Percentiles rank a stretch among this genome's conserved stretches.
These are phyloP conservation scores for Entomortierella beljakovae DNA, from an alignment of 192 early-diverging fungal genomes.

Conservation along the genomic window DNA sequence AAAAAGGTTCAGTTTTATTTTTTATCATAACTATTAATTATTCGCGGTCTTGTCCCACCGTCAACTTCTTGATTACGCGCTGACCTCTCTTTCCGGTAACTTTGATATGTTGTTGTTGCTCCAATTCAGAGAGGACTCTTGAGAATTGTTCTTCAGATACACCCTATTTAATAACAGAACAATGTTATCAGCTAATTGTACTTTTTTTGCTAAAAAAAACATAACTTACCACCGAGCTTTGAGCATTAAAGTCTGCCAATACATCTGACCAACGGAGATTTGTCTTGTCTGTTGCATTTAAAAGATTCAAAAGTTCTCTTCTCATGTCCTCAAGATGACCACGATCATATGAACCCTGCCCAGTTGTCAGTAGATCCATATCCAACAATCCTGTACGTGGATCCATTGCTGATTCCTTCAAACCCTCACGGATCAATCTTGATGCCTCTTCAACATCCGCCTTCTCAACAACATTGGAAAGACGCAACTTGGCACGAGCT, in stretches of 20 bases:
- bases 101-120: conserved; percentile 53
- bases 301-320: conserved; percentile 58
- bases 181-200: too few relatives aligned
- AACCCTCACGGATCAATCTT: conserved; percentile 86
- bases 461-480: conserved; percentile 79
- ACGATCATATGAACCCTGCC: conserved; percentile 84
- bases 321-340: conserved; percentile 69
- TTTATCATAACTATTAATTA: background rate
- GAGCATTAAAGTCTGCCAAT: conserved; percentile 59
- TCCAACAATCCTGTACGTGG: conserved; percentile 95
- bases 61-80: conserved; percentile 52
- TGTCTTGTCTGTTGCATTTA: conserved; percentile 47
- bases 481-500: conserved; percentile 91
- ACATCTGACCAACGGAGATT: conserved; percentile 55
- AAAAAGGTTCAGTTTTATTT: background rate
- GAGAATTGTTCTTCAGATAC: conserved; percentile 49
- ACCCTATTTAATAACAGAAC: conserved; percentile 16
- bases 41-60: conserved; percentile 33
- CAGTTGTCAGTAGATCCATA: conserved; percentile 91
- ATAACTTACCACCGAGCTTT: conserved; percentile 59
- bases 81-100: conserved; percentile 47
- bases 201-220: background rate
- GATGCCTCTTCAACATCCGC: conserved; percentile 92
- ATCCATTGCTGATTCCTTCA: conserved; percentile 93
- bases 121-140: conserved; percentile 38